These are phyloP conservation scores for Boletus speciosus DNA, from an alignment of 768 basidiomycete genomes.

Conservation along the genomic window DNA sequence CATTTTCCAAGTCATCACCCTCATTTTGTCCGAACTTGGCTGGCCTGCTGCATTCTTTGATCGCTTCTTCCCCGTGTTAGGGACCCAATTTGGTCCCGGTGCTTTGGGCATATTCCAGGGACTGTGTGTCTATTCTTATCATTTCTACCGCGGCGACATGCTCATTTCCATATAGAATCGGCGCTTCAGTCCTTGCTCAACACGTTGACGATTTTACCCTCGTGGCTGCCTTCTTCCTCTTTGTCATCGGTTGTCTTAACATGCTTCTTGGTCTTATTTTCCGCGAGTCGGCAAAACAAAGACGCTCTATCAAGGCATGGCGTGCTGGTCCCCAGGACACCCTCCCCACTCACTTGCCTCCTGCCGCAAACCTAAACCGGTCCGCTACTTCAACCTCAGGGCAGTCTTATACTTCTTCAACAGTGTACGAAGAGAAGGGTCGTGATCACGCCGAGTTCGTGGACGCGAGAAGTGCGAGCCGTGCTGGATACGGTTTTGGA, in stretches of 20 bases:
- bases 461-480: conserved; percentile 25
- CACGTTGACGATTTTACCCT: conserved; percentile 86
- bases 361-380: conserved; percentile 22
- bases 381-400: conserved; percentile 21
- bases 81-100: conserved; percentile 80
- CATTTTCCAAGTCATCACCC: conserved; percentile 76
- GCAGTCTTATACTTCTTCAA: conserved; percentile 27
- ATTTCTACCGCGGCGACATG: not conserved
- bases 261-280: conserved; percentile 74
- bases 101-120: conserved; percentile 85
- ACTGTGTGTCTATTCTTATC: conserved; percentile 48
- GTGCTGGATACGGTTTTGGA: conserved; percentile 72
- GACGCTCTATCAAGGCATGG: conserved; percentile 65
- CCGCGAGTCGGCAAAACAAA: conserved; percentile 56
- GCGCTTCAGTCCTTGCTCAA: conserved; percentile 70
- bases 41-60: conserved; percentile 79
- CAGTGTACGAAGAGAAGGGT: conserved; percentile 29
- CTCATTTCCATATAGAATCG: conserved; percentile 44
- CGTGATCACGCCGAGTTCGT: conserved; percentile 21
- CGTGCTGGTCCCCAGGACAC: conserved; percentile 47
- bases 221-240: conserved; percentile 88
- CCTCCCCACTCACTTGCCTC: conserved; percentile 44
- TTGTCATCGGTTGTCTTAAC: conserved; percentile 88
- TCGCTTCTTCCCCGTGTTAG: conserved; percentile 83
- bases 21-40: conserved; percentile 79